A percentile compares a stretch with the other conserved stretches of the same genome.
Evolutionary conservation across 1,284 basidiomycete species (phyloP).

Genomic region (Rhodotorula sp.): DNA sequence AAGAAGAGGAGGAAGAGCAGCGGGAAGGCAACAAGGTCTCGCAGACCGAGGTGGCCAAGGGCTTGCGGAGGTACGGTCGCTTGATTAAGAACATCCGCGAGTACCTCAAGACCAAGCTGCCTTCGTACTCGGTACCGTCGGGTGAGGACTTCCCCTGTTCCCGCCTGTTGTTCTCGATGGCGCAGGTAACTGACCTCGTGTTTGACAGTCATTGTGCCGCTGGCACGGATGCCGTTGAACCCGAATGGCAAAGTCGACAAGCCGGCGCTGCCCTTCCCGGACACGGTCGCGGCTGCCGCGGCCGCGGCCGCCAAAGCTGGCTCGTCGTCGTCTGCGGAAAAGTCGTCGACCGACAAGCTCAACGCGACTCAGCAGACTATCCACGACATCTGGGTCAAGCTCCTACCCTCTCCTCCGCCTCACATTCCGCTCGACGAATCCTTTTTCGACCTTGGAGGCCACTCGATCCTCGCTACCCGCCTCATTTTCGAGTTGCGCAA

Average conservation of each 20-base stretch:
- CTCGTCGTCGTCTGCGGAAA: constrained; percentile 38
- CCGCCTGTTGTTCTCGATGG: neutral
- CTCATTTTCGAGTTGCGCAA: constrained; percentile 97
- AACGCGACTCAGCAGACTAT: constrained; percentile 77
- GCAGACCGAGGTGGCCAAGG: constrained; percentile 61
- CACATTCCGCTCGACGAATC: constrained; percentile 85
- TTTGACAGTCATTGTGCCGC: constrained; percentile 82
- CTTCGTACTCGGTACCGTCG: constrained; percentile 86
- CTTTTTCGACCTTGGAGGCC: constrained; percentile 98
- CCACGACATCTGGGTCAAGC: constrained; percentile 73
- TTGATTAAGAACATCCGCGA: constrained; percentile 93
- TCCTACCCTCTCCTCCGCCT: constrained; percentile 77
- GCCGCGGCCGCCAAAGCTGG: constrained; percentile 48
- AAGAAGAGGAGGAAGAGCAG: constrained; percentile 56
- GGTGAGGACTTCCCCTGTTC: constrained; percentile 54
- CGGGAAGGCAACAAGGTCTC: constrained; percentile 52
- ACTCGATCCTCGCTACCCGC: constrained; percentile 95
- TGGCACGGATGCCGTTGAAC: constrained; percentile 93
- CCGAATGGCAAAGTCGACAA: constrained; percentile 99
- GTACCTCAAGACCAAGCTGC: constrained; percentile 94
- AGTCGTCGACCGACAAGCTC: constrained; percentile 45
- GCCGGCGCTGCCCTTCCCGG: constrained; percentile 96
- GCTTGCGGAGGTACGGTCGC: constrained; percentile 75
- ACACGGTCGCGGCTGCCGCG: constrained; percentile 73
- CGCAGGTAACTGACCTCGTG: neutral